Percentiles rank a stretch among this genome's conserved stretches.
Evolutionary conservation across 2,329 filamentous ascomycete species (phyloP).

Genomic region (Aspergillus neotritici): DNA sequence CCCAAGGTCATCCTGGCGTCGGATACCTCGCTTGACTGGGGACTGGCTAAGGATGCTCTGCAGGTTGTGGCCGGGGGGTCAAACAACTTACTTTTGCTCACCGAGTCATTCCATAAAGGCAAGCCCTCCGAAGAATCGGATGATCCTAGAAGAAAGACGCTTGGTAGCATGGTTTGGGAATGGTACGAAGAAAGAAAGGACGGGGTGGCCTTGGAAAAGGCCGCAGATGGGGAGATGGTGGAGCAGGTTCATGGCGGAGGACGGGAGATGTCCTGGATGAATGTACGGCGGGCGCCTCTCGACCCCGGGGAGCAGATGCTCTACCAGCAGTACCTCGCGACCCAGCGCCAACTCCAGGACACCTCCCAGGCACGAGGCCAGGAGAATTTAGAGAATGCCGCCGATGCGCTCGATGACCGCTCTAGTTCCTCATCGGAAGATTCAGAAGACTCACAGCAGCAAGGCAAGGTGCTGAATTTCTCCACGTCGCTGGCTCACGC

Average conservation of each 20-base stretch:
- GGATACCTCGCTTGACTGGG: constrained; percentile 88
- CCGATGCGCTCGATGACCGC: constrained; percentile 66
- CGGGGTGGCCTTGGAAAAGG: constrained; percentile 55
- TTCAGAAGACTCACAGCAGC: constrained; percentile 73
- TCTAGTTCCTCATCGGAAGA: constrained; percentile 86
- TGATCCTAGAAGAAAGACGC: constrained; percentile 45
- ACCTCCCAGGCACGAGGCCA: constrained; percentile 67
- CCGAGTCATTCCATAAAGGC: constrained; percentile 54
- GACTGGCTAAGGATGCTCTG: constrained; percentile 79
- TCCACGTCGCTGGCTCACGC: constrained; percentile 79
- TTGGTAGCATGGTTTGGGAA: constrained; percentile 73
- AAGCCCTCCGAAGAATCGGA: constrained; percentile 17
- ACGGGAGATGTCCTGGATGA: constrained; percentile 55
- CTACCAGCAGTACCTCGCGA: constrained; percentile 90
- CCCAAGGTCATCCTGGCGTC: constrained; percentile 81
- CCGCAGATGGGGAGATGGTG: constrained; percentile 52
- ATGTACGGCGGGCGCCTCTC: constrained; percentile 60
- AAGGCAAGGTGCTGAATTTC: constrained; percentile 85
- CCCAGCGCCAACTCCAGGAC: constrained; percentile 78
- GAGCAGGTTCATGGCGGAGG: constrained; percentile 64
- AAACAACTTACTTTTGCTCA: constrained; percentile 80
- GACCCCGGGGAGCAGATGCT: constrained; percentile 69
- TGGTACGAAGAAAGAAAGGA: constrained; percentile 67
- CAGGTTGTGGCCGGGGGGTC: constrained; percentile 67
- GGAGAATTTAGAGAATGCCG: constrained; percentile 65